A percentile compares a stretch with the other conserved stretches of the same genome.
Conservation (phyloP, 768 basidiomycete species). For the Boletus vermiculosoides region DNA sequence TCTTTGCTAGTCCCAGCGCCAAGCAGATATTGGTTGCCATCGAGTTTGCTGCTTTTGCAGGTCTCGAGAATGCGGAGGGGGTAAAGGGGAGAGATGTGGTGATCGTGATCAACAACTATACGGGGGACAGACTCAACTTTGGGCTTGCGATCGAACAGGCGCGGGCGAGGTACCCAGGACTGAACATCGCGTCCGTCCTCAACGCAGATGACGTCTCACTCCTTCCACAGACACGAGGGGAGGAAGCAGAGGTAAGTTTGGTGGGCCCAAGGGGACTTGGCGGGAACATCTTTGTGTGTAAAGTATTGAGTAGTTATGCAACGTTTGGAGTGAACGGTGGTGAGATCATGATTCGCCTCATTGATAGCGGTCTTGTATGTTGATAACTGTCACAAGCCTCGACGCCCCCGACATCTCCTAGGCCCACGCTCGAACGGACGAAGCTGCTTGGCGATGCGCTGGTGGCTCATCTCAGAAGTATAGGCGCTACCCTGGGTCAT, state of each 20-base stretch:
- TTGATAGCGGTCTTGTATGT: conserved; percentile 5
- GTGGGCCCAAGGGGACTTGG: conserved; percentile 52
- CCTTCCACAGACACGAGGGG: conserved; percentile 17
- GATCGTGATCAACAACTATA: conserved; percentile 49
- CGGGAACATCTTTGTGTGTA: conserved; percentile 52
- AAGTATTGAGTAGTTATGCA: conserved; percentile 51
- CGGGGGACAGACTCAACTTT: conserved; percentile 58
- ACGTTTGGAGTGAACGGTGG: conserved; percentile 36
- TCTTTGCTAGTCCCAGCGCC: conserved; percentile 63
- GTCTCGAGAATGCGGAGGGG: conserved; percentile 14
- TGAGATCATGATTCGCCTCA: conserved; percentile 22
- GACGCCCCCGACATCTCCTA: background rate
- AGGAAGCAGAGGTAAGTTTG: conserved; percentile 20
- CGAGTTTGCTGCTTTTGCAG: conserved; percentile 41
- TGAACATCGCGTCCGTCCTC: conserved; percentile 45
- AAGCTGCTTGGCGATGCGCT: conserved; percentile 35
- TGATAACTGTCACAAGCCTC: background rate
- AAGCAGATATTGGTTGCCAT: conserved; percentile 53
- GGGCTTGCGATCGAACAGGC: conserved; percentile 57
- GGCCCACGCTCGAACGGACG: conserved; percentile 13
- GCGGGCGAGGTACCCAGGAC: conserved; percentile 31
- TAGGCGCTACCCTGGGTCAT: conserved; percentile 48
- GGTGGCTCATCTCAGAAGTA: conserved; percentile 32
- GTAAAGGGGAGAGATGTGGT: conserved; percentile 22
- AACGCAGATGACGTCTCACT: conserved; percentile 59